These are phyloP conservation scores for Pichia californica DNA, from an alignment of 805 yeast genomes.

Conservation along the genomic window DNA sequence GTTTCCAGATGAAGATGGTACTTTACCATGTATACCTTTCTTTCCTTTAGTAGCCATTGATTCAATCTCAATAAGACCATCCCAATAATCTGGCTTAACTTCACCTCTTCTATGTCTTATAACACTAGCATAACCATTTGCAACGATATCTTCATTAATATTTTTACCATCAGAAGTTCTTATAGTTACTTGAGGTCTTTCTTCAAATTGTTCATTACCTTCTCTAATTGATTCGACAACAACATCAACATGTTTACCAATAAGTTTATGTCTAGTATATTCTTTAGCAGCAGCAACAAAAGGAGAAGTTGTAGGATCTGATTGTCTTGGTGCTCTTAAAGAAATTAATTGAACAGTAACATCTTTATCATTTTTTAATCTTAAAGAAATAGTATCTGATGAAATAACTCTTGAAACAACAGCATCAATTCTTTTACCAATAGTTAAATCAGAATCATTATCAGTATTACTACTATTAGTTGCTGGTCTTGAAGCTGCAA, in stretches of 20 bases:
- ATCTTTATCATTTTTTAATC: slow-evolving; percentile 45
- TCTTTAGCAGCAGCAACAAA: slow-evolving; percentile 66
- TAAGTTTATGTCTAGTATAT: slow-evolving; percentile 57
- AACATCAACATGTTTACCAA: slow-evolving; percentile 65
- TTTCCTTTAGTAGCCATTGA: slow-evolving; percentile 47
- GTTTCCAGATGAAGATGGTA: slow-evolving; percentile 52
- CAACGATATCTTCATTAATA: slow-evolving; percentile 53
- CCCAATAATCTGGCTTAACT: slow-evolving; percentile 74
- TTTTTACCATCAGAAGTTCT: slow-evolving; percentile 45
- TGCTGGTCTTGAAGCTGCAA: slow-evolving; percentile 18
- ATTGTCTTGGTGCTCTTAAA: slow-evolving; percentile 63
- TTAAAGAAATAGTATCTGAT: slow-evolving; percentile 59
- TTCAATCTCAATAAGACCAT: slow-evolving; percentile 65
- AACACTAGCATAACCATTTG: slow-evolving; percentile 70
- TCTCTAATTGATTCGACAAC: slow-evolving; percentile 60
- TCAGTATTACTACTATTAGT: slow-evolving; percentile 25
- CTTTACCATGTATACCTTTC: slow-evolving; percentile 58
- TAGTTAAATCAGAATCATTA: slow-evolving; percentile 35
- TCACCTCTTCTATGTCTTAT: slow-evolving; percentile 68
- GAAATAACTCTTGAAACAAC: slow-evolving; percentile 55
- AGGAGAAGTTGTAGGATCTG: slow-evolving; percentile 50
- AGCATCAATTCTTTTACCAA: slow-evolving; percentile 49
- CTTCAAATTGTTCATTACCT: slow-evolving; percentile 54
- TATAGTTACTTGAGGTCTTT: slow-evolving; percentile 59
- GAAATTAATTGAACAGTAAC: slow-evolving; percentile 71